A percentile compares a stretch with the other conserved stretches of the same genome.
These are phyloP conservation scores for Metarhizium guizhouense DNA, from an alignment of 2,329 filamentous ascomycete genomes.

Conservation along the genomic window DNA sequence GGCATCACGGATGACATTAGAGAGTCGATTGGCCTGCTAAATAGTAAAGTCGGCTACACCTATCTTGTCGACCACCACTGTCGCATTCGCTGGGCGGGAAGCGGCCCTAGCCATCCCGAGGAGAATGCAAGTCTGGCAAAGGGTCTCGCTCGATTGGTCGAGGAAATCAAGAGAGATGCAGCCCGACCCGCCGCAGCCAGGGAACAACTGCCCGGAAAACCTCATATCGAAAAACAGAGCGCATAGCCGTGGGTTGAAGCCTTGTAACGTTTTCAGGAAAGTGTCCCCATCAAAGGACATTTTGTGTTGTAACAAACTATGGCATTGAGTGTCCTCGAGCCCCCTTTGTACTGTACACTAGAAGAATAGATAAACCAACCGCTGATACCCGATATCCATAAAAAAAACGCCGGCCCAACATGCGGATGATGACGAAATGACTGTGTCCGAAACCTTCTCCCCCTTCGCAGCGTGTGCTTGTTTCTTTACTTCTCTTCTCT, in stretches of 20 bases:
- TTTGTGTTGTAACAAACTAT: constrained; percentile 2
- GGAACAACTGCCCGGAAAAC: constrained; percentile 23
- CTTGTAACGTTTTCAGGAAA: background rate
- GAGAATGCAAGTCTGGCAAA: constrained; percentile 61
- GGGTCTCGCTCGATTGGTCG: constrained; percentile 53
- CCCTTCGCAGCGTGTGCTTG: background rate
- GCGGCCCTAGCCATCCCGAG: constrained; percentile 54
- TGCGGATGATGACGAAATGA: constrained; percentile 9
- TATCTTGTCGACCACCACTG: constrained; percentile 84
- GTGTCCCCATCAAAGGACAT: background rate
- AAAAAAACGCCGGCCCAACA: constrained; percentile 21
- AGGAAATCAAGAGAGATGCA: constrained; percentile 40
- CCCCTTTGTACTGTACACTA: constrained; percentile 19
- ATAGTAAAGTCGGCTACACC: constrained; percentile 87
- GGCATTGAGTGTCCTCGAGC: background rate
- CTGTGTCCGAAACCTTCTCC: background rate
- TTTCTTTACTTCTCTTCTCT: background rate
- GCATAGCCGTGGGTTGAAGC: constrained; percentile 8
- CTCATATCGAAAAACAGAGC: constrained; percentile 19
- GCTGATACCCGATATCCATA: constrained; percentile 23
- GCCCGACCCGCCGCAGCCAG: constrained; percentile 23
- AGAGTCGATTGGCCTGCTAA: constrained; percentile 62
- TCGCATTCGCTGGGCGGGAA: constrained; percentile 90
- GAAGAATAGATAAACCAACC: constrained; percentile 5
- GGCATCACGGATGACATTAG: constrained; percentile 52